Base-by-base conservation (phyloP, 2,329 filamentous ascomycete genomes). In the Ophiocordyceps camponoti-rufipedis region DNA sequence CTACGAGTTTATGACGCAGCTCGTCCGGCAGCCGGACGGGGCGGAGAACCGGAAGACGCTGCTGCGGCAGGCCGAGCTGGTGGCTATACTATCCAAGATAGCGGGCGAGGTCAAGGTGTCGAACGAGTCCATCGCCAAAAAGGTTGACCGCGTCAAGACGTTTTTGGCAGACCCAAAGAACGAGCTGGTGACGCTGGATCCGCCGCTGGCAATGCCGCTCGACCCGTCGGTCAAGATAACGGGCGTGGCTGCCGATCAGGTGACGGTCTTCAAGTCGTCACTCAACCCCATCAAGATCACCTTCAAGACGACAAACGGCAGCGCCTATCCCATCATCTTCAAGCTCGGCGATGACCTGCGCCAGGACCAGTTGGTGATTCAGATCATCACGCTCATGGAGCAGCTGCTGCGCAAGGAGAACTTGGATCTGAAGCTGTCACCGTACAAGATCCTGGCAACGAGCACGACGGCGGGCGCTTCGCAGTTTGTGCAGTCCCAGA, bases 341-440 rank as follows among this genome's bases (percentile, higher is more conserved):
- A 98, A 98, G 62, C 87, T 87, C 1, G 91, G 91, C 33, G 91
- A 98, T 58, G 91, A 98, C 58, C 70, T 98, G 44, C 83, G 91
- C 13, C 91, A 98, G 62, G 91, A 98, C 57, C 91, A 98, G 58
- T 75, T 98, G 2, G 89, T 98, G 33, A 93, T 98, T 46, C 91
- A 78, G 56, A 96, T 96, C 56, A 95, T 98, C 59, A 94, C 86
- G 0, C 73, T 98, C 14, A 98, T 98, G 91, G 91, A 98, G 56
- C 85, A 89, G 48, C 75, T 98, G 1, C 72, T 98, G 5, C 85
- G 85, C 48, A 95, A 96, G 57, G 91, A 98, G 58, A 96, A 98
- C 49, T 70, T 98, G 10, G 91, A 98, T 57, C 72, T 98, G 41
- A 95, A 93, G 58, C 72, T 98, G 1, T 89, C 89, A 0, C 91